Conservation (phyloP, 2,329 filamentous ascomycete species). For the Penicillium sp. region DNA sequence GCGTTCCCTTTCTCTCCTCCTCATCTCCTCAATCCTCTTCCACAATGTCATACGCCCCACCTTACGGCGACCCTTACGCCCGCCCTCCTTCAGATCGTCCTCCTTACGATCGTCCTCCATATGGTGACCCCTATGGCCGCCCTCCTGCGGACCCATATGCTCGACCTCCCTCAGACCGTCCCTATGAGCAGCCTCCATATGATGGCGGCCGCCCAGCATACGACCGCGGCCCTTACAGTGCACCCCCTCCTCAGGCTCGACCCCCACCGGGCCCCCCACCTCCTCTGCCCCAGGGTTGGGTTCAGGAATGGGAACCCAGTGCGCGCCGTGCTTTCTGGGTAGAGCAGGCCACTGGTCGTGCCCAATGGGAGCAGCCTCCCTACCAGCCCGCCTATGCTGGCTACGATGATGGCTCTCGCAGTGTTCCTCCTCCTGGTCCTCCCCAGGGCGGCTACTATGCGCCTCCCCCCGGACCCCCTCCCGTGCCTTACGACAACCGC, state of each 20-base stretch:
- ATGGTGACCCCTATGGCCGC: slow-evolving; percentile 13
- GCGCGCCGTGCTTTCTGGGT: slow-evolving; percentile 66
- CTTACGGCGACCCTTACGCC: slow-evolving; percentile 22
- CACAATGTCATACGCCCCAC: slow-evolving; percentile 23
- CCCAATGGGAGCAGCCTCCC: slow-evolving; percentile 64
- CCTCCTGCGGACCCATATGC: slow-evolving; percentile 8
- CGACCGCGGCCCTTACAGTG: slow-evolving; percentile 23
- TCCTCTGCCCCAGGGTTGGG: slow-evolving; percentile 61
- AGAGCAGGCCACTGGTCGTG: slow-evolving; percentile 61
- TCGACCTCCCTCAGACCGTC: slow-evolving; percentile 18
- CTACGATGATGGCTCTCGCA: slow-evolving; percentile 26
- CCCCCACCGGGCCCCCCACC: slow-evolving; percentile 48
- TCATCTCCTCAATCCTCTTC: background rate
- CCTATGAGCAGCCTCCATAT: slow-evolving; percentile 20
- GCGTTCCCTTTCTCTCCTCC: background rate
- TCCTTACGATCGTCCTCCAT: slow-evolving; percentile 10
- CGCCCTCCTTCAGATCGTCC: slow-evolving; percentile 23
- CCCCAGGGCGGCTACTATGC: slow-evolving; percentile 24
- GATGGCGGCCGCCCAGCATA: slow-evolving; percentile 36
- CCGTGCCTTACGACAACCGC: slow-evolving; percentile 22
- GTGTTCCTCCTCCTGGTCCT: slow-evolving; percentile 23
- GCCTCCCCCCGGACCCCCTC: slow-evolving; percentile 21
- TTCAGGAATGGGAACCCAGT: slow-evolving; percentile 62
- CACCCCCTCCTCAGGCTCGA: slow-evolving; percentile 28
- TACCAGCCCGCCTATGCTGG: slow-evolving; percentile 22